These are phyloP conservation scores for Typha latifolia DNA, from an alignment of 176 grass and related monocot species.

Conservation along the genomic window DNA sequence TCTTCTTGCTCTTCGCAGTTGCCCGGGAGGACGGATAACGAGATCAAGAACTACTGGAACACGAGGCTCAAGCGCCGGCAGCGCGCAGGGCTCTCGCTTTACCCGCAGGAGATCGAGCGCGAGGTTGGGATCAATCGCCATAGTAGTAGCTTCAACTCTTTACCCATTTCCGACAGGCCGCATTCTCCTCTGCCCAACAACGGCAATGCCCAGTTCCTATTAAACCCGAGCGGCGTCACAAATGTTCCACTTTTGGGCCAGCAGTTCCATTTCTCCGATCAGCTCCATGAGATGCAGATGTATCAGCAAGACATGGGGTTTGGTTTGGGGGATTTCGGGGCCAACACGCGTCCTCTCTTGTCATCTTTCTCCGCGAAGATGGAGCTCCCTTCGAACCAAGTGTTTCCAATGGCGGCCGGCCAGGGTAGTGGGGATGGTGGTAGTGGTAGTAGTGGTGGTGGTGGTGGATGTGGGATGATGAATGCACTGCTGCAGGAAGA, in stretches of 20 bases:
- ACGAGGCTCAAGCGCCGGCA: slow-evolving; percentile 64
- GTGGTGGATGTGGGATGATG: slow-evolving; percentile 11
- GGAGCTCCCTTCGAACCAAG: slow-evolving; percentile 44
- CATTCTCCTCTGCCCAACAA: neutral
- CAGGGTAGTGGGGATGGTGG: neutral
- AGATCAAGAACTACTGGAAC: slow-evolving; percentile 97
- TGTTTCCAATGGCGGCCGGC: neutral
- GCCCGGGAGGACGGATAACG: slow-evolving; percentile 73
- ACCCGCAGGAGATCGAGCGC: slow-evolving; percentile 54
- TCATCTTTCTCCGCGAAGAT: slow-evolving; percentile 10
- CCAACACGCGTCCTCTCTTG: neutral
- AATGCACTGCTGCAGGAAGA: slow-evolving; percentile 28
- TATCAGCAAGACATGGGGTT: slow-evolving; percentile 4
- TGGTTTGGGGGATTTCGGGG: neutral
- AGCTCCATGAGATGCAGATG: slow-evolving; percentile 29
- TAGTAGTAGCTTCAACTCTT: slow-evolving; percentile 13
- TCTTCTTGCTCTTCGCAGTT: slow-evolving; percentile 26
- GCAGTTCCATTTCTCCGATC: slow-evolving; percentile 28
- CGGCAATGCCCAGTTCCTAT: slow-evolving; percentile 13
- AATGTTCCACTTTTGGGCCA: slow-evolving; percentile 30
- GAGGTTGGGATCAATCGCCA: slow-evolving; percentile 24
- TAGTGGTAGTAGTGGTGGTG: neutral
- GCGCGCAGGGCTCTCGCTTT: slow-evolving; percentile 44
- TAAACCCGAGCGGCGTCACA: slow-evolving; percentile 5
- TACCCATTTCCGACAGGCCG: slow-evolving; percentile 1